Evolutionary conservation across 352 stramenopile species (phyloP).

Genomic region (Globisporangium camurandrum): DNA sequence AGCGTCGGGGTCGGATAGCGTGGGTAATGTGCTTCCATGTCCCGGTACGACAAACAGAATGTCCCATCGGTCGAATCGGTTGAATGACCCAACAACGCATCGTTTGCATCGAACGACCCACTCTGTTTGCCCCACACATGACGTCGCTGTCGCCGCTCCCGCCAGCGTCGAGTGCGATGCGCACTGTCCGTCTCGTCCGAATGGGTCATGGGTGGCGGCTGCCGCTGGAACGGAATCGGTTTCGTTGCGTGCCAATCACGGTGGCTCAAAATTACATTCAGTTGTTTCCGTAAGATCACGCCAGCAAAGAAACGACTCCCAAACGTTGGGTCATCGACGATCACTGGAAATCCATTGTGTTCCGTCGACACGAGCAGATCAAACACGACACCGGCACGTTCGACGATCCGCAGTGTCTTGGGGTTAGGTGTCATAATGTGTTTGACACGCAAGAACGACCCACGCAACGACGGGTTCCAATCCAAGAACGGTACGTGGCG

Average conservation of each 20-base stretch:
- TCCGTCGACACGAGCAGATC: constrained; percentile 82
- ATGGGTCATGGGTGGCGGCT: constrained; percentile 34
- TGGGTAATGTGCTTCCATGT: constrained; percentile 82
- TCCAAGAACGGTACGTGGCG: constrained; percentile 77
- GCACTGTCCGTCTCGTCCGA: constrained; percentile 26
- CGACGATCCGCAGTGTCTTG: constrained; percentile 91
- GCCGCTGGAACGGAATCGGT: constrained; percentile 64
- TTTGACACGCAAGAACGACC: constrained; percentile 68
- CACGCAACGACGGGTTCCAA: constrained; percentile 59
- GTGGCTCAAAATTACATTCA: constrained; percentile 69
- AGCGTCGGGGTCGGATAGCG: constrained; percentile 63
- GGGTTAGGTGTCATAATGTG: constrained; percentile 95
- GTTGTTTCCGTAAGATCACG: constrained; percentile 73
- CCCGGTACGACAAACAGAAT: constrained; percentile 68
- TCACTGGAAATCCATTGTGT: constrained; percentile 86
- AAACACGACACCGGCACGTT: constrained; percentile 90
- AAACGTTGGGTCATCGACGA: constrained; percentile 78
- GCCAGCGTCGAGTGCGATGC: background rate
- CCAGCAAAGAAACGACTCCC: constrained; percentile 78
- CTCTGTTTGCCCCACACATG: constrained; percentile 25
- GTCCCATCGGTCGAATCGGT: constrained; percentile 15
- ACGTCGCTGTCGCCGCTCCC: constrained; percentile 18
- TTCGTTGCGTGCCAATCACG: constrained; percentile 56
- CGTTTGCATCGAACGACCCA: background rate
- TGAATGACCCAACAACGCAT: constrained; percentile 40